Evolutionary conservation across 306 rosid species (phyloP).

Genomic region (Boehmeria nivea): DNA sequence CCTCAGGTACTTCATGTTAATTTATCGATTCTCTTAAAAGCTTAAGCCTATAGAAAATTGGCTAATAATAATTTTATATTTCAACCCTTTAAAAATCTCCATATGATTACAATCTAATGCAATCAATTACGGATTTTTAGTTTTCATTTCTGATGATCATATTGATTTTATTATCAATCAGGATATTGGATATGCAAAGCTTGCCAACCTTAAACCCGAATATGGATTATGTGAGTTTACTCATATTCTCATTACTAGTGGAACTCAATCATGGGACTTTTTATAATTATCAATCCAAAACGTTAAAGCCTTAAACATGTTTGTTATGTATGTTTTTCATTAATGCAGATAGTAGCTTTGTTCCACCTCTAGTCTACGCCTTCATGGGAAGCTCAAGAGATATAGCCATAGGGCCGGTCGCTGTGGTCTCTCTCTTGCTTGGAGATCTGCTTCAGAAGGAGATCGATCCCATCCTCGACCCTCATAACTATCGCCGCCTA

Average conservation of each 20-base stretch:
- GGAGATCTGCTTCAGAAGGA: slow-evolving; percentile 19
- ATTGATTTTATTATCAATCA: neutral
- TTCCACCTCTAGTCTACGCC: slow-evolving; percentile 34
- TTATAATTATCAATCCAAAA: no score
- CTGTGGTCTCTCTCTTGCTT: slow-evolving; percentile 30
- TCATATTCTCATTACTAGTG: neutral
- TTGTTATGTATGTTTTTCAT: no score
- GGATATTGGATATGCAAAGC: slow-evolving; percentile 41
- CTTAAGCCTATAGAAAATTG: no score
- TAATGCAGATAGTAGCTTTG: slow-evolving; percentile 33
- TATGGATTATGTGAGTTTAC: slow-evolving; percentile 29
- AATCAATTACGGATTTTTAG: no score
- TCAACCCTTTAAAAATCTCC: no score
- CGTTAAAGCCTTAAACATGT: no score
- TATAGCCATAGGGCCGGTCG: slow-evolving; percentile 34
- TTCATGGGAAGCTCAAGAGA: slow-evolving; percentile 41
- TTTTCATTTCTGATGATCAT: neutral
- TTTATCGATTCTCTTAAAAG: neutral
- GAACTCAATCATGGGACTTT: no score
- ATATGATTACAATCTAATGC: no score
- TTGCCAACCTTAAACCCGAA: slow-evolving; percentile 25
- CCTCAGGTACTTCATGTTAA: slow-evolving; percentile 25
- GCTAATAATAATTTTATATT: no score
- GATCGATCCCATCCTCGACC: slow-evolving; percentile 7
- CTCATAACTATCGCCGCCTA: slow-evolving; percentile 11